Conservation (phyloP, 2,329 filamentous ascomycete genomes). For the Botrytis byssoidea region DNA sequence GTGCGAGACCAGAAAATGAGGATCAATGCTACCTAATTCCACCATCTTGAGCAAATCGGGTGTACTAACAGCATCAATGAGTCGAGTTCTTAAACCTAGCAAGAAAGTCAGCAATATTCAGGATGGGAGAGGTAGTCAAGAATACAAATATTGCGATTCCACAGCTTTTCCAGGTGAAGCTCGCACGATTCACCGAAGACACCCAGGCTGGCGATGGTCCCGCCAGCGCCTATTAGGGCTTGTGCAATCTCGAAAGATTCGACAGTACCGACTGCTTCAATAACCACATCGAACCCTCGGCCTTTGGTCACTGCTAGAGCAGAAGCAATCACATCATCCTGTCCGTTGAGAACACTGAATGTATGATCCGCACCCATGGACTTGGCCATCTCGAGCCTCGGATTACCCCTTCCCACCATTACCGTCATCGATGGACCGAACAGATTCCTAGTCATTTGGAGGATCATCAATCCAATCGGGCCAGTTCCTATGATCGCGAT, state of each 20-base stretch:
- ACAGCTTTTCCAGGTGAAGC: conserved; percentile 52
- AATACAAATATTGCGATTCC: conserved; percentile 53
- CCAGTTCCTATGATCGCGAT: conserved; percentile 57
- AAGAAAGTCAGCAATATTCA: neutral
- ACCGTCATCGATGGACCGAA: conserved; percentile 53
- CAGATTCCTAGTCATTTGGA: conserved; percentile 41
- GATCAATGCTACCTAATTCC: neutral
- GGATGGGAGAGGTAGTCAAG: conserved; percentile 14
- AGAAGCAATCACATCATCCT: conserved; percentile 25
- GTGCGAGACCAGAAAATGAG: neutral
- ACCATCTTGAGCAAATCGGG: neutral
- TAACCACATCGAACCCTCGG: conserved; percentile 54
- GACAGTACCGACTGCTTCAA: conserved; percentile 56
- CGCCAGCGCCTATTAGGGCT: conserved; percentile 51
- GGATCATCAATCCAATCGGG: conserved; percentile 45
- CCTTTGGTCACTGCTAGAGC: conserved; percentile 43
- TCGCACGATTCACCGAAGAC: conserved; percentile 53
- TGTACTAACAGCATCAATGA: conserved; percentile 4
- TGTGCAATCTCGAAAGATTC: conserved; percentile 54
- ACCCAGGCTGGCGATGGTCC: conserved; percentile 55
- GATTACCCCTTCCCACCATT: conserved; percentile 50
- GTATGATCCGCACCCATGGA: conserved; percentile 49
- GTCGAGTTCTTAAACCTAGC: neutral
- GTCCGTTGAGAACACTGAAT: conserved; percentile 44
- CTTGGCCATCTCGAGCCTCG: conserved; percentile 47